phyloP scores from a whole-genome alignment of 495 filamentous ascomycete species.

The Pseudotulostoma volvatum region DNA sequence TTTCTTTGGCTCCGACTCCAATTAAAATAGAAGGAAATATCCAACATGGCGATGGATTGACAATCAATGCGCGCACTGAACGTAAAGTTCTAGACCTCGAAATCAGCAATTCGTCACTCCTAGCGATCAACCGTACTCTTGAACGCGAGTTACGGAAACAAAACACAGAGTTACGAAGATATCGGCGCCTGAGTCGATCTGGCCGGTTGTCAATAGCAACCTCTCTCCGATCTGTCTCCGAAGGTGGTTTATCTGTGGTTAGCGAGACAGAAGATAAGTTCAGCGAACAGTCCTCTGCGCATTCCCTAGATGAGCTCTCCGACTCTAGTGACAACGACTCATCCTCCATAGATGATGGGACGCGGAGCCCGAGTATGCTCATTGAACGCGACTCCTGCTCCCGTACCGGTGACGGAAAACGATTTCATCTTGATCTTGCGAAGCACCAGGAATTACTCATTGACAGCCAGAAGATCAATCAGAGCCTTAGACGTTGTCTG shows the following conservation, averaged over 20 bases:
- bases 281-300: slow-evolving; percentile 20
- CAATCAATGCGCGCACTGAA: slow-evolving; percentile 73
- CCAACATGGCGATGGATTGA: slow-evolving; percentile 47
- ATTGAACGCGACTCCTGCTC: slow-evolving; percentile 27
- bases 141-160: slow-evolving; percentile 87
- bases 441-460: slow-evolving; percentile 77
- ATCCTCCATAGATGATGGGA: slow-evolving; percentile 15
- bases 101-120: slow-evolving; percentile 87
- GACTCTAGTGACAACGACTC: slow-evolving; percentile 36
- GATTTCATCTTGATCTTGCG: slow-evolving; percentile 63
- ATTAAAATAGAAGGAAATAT: slow-evolving; percentile 26
- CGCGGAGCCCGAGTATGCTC: slow-evolving; percentile 18
- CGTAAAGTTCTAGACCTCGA: slow-evolving; percentile 95
- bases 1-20: slow-evolving; percentile 26
- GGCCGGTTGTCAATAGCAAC: slow-evolving; percentile 46
- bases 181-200: slow-evolving; percentile 60
- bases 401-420: slow-evolving; percentile 48
- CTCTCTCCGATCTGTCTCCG: slow-evolving; percentile 28
- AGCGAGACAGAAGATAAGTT: slow-evolving; percentile 22
- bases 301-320: slow-evolving; percentile 23
- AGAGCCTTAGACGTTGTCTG: slow-evolving; percentile 75
- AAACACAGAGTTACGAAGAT: slow-evolving; percentile 71
- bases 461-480: slow-evolving; percentile 86
- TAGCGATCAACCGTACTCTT: slow-evolving; percentile 90
- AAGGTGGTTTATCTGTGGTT: slow-evolving; percentile 17